phyloP scores from a whole-genome alignment of 2,329 filamentous ascomycete species.

The Teratosphaeria zuluensis region DNA sequence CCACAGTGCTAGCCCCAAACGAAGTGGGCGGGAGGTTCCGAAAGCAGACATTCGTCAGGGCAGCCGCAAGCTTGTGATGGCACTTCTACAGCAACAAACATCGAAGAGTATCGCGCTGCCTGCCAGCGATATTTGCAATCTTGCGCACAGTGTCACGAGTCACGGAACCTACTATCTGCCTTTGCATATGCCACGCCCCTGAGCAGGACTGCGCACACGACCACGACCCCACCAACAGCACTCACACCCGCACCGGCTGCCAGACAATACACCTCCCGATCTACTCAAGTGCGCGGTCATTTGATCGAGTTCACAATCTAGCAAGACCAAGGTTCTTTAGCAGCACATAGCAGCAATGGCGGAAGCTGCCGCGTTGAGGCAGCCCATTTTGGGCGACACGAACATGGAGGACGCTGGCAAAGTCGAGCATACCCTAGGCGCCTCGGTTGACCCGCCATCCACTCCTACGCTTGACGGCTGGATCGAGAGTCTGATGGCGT shows the following conservation, averaged over 20 bases:
- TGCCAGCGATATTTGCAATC: background rate
- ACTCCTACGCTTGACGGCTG: conserved; percentile 92
- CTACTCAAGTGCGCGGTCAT: background rate
- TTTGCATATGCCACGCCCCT: background rate
- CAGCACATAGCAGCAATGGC: conserved; percentile 6
- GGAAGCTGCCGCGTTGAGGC: conserved; percentile 26
- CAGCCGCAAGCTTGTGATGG: background rate
- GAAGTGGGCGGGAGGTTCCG: background rate
- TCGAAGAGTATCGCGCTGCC: background rate
- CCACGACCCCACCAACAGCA: background rate
- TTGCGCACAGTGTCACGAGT: background rate
- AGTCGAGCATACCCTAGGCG: conserved; percentile 61
- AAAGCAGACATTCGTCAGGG: background rate
- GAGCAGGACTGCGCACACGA: background rate
- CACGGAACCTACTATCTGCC: background rate
- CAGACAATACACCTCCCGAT: background rate
- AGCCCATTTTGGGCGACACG: conserved; percentile 53
- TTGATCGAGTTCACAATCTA: background rate
- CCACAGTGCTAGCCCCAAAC: background rate
- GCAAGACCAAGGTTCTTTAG: background rate
- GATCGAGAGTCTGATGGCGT: conserved; percentile 97
- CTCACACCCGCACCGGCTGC: background rate
- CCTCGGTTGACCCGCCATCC: conserved; percentile 66
- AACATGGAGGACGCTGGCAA: conserved; percentile 98
- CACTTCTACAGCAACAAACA: background rate